phyloP scores from a whole-genome alignment of 495 filamentous ascomycete species.

The Cladorrhinum samala region DNA sequence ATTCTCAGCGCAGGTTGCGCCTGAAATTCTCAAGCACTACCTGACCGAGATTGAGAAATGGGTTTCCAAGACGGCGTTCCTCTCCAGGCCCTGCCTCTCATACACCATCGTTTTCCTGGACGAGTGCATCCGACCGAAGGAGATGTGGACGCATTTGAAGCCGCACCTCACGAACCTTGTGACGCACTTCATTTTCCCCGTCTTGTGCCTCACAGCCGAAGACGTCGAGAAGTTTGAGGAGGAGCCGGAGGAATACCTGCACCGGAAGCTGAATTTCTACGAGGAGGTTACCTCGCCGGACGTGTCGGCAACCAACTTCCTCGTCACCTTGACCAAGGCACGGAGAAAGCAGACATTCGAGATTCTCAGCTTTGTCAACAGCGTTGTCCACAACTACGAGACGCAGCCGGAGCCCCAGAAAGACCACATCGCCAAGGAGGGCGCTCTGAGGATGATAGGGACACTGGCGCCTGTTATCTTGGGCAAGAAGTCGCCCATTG shows the following conservation, averaged over 20 bases:
- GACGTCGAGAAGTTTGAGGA: slow-evolving; percentile 91
- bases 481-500: slow-evolving; percentile 96
- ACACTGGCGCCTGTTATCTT: slow-evolving; percentile 89
- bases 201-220: slow-evolving; percentile 86
- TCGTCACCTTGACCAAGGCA: slow-evolving; percentile 88
- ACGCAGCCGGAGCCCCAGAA: slow-evolving; percentile 76
- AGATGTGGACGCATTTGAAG: slow-evolving; percentile 91
- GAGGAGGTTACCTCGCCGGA: slow-evolving; percentile 95
- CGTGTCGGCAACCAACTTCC: slow-evolving; percentile 92
- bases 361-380: slow-evolving; percentile 88
- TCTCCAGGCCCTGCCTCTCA: slow-evolving; percentile 86
- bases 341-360: slow-evolving; percentile 94
- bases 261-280: slow-evolving; percentile 95
- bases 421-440: slow-evolving; percentile 90
- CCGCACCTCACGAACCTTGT: slow-evolving; percentile 88
- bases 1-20: slow-evolving; percentile 87
- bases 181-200: slow-evolving; percentile 88
- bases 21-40: slow-evolving; percentile 90
- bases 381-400: slow-evolving; percentile 83
- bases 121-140: slow-evolving; percentile 94
- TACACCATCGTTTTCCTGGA: slow-evolving; percentile 91
- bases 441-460: slow-evolving; percentile 94
- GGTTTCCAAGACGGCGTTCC: slow-evolving; percentile 90
- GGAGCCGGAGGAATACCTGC: slow-evolving; percentile 92
- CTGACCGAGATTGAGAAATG: slow-evolving; percentile 91